These are phyloP conservation scores for Epichloe brachyelytri DNA, from an alignment of 2,329 filamentous ascomycete species.

Conservation along the genomic window DNA sequence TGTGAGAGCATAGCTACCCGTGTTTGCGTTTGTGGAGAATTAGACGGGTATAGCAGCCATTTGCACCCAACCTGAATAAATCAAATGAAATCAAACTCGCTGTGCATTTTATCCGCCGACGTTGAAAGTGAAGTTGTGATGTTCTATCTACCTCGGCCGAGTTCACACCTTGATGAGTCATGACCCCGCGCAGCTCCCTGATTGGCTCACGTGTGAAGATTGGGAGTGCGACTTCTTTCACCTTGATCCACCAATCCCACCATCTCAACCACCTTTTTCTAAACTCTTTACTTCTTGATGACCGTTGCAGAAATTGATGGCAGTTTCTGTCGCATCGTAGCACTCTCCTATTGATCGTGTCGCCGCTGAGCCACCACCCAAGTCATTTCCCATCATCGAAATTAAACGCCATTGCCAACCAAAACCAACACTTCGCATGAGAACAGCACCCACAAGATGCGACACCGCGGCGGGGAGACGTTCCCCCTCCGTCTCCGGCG, in stretches of 20 bases:
- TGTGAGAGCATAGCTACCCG: background rate
- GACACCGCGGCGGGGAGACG: constrained; percentile 3
- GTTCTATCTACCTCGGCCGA: too few relatives aligned
- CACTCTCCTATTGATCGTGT: too few relatives aligned
- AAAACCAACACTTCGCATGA: background rate
- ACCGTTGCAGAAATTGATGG: too few relatives aligned
- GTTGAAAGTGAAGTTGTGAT: background rate
- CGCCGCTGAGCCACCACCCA: too few relatives aligned
- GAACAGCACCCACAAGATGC: constrained; percentile 11
- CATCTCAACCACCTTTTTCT: background rate
- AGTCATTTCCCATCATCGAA: background rate
- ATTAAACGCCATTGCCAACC: background rate
- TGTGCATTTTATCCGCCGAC: background rate
- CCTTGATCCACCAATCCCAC: background rate
- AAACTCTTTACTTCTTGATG: background rate
- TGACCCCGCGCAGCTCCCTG: constrained; percentile 10
- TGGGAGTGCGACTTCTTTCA: too few relatives aligned
- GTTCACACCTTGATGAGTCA: too few relatives aligned
- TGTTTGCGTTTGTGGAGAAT: background rate
- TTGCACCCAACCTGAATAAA: background rate
- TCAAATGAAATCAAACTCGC: background rate
- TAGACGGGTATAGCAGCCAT: background rate
- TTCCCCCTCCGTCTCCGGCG: constrained; percentile 19
- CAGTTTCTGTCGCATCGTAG: too few relatives aligned
- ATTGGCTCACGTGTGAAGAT: background rate